Evolutionary conservation across 352 stramenopile genomes (phyloP).

Genomic region (Phytopythium delawarense): DNA sequence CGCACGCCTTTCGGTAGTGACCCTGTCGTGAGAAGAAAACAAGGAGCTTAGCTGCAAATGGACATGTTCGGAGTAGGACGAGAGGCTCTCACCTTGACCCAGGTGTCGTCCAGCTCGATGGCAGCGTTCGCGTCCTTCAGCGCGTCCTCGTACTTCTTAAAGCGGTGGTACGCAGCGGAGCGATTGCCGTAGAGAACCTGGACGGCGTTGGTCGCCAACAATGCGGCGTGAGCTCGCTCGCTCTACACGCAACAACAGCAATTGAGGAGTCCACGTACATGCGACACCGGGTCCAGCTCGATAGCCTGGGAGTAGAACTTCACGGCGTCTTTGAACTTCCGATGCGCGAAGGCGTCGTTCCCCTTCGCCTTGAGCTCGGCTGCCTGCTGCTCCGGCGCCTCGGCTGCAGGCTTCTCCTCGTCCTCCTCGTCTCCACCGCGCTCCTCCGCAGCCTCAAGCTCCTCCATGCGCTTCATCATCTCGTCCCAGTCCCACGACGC

Average conservation of each 20-base stretch:
- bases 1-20: slow-evolving; percentile 73
- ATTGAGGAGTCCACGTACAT: slow-evolving; percentile 32
- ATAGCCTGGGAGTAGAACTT: slow-evolving; percentile 90
- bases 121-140: slow-evolving; percentile 62
- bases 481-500: slow-evolving; percentile 79
- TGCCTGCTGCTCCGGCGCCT: slow-evolving; percentile 24
- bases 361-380: slow-evolving; percentile 63
- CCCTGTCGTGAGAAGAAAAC: slow-evolving; percentile 22
- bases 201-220: neutral
- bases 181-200: slow-evolving; percentile 85
- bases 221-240: neutral
- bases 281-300: slow-evolving; percentile 53
- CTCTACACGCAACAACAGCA: neutral
- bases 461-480: slow-evolving; percentile 84
- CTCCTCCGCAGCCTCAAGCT: slow-evolving; percentile 68
- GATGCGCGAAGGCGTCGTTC: slow-evolving; percentile 71
- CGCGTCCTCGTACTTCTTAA: slow-evolving; percentile 65
- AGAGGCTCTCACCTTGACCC: slow-evolving; percentile 58
- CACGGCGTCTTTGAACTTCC: slow-evolving; percentile 74
- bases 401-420: slow-evolving; percentile 17
- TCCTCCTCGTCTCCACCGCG: slow-evolving; percentile 19
- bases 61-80: neutral
- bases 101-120: slow-evolving; percentile 57
- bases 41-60: neutral
- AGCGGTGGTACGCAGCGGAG: slow-evolving; percentile 62